Evolutionary conservation across 2,329 filamentous ascomycete species (phyloP), one percentile per base, ranked within the genome.

Genomic region (Penicillium sp.): DNA sequence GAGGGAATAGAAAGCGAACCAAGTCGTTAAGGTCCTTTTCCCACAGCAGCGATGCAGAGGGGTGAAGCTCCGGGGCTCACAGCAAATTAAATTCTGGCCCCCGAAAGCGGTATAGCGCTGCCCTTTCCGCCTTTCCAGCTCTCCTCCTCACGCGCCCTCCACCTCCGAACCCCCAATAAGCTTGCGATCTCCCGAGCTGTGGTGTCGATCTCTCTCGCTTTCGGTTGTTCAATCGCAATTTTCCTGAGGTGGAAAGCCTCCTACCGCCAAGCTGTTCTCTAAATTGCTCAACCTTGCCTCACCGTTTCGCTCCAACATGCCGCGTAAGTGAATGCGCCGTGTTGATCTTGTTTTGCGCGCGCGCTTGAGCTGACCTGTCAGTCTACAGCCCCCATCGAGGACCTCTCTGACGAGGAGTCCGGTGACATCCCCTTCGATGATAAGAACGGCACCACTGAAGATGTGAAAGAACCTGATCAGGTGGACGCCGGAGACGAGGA

Each of bases 51-150:
- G 66, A 67, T 58, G 68, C 68, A 66, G 69, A 65, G 70, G 62
- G 68, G 66, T 64, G 62, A 67, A 71, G 64, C 65, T 77, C 75
- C 71, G 73, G 73, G 72, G 72, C 70, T 70, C 69, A 71, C 64
- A 70, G 70, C 75, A 77, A 77, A 76, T 78, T 73, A 78, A 75
- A 70, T 68, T 70, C 77, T 78, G 70, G 66, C 72, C 74, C 59
- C 75, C 69, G 33, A 63, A 78, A 71, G 35, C 17, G 75, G 77
- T 67, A 71, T 78, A 75, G 77, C 70, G 75, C 56, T 12, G 26
- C 30, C 47, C 33, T 47, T 65, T 71, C 66, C 60, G 65, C 66
- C 63, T 68, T 68, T 51, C 59, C 65, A 70, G 68, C 66, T 66
- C 61, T 65, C 67, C 67, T 37, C 37, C 35, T 30, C 66, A 65